A percentile compares a stretch with the other conserved stretches of the same genome.
phyloP scores from a whole-genome alignment of 257 asterid genomes.

The Solanum sparsipilum region DNA sequence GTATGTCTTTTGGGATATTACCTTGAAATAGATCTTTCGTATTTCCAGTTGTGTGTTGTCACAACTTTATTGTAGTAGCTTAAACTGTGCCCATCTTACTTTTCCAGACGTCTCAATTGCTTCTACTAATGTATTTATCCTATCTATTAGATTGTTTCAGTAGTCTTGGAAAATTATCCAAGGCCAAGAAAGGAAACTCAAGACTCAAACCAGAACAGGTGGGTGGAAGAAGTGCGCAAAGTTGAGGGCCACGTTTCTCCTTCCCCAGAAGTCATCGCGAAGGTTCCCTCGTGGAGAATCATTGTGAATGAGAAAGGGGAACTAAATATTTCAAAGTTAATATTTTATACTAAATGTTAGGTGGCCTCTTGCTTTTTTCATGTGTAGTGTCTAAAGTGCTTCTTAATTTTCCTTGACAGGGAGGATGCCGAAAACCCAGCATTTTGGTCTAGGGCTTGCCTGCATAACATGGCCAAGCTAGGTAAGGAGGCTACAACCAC shows the following conservation, averaged over 20 bases:
- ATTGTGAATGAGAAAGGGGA: slow-evolving; percentile 72
- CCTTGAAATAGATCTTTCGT: background rate
- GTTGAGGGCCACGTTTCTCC: slow-evolving; percentile 47
- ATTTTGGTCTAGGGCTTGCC: slow-evolving; percentile 90
- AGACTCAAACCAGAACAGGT: slow-evolving; percentile 28
- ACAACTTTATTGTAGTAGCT: background rate
- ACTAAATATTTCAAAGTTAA: slow-evolving; percentile 59
- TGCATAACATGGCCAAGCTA: slow-evolving; percentile 88
- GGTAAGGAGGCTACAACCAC: slow-evolving; percentile 95
- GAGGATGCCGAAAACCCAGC: slow-evolving; percentile 65
- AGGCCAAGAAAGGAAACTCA: slow-evolving; percentile 41
- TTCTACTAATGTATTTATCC: background rate
- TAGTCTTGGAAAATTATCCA: slow-evolving; percentile 81
- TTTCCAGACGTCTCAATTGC: background rate
- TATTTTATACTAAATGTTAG: slow-evolving; percentile 13
- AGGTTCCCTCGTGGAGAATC: slow-evolving; percentile 67
- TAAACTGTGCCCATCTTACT: background rate
- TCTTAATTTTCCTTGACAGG: slow-evolving; percentile 28
- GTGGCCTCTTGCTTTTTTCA: slow-evolving; percentile 1
- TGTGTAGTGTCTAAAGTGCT: slow-evolving; percentile 3
- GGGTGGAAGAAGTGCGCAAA: slow-evolving; percentile 61
- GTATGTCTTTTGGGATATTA: background rate
- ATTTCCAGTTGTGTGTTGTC: background rate
- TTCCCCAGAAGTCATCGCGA: slow-evolving; percentile 29
- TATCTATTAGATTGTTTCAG: slow-evolving; percentile 79